Evolutionary conservation across 2,329 filamentous ascomycete genomes (phyloP).

Genomic region (Sarocladium strictum): DNA sequence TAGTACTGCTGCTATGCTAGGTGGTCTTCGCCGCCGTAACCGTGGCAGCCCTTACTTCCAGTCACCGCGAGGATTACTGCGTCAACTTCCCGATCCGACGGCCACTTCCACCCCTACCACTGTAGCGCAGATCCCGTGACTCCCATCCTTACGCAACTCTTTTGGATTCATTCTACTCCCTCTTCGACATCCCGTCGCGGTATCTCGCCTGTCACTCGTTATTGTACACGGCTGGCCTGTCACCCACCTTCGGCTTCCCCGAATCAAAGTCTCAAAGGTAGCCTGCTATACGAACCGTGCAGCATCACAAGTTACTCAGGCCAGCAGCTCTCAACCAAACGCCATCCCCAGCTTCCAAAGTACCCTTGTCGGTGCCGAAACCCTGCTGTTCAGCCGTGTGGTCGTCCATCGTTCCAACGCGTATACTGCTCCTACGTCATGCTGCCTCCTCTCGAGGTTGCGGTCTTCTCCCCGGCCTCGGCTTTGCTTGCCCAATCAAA

Average conservation of each 20-base stretch:
- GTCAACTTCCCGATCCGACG: not conserved
- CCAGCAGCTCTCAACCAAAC: not conserved
- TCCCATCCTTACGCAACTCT: not conserved
- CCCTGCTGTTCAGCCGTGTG: not conserved
- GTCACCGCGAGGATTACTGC: no score
- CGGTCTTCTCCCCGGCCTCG: constrained; percentile 42
- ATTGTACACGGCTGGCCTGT: no score
- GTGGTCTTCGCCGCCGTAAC: not conserved
- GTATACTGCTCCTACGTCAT: not conserved
- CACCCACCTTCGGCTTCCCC: not conserved
- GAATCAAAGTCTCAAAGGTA: not conserved
- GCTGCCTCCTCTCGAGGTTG: constrained; percentile 40
- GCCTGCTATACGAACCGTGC: not conserved
- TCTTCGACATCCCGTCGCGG: no score
- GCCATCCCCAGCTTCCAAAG: not conserved
- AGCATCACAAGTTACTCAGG: not conserved
- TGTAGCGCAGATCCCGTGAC: not conserved
- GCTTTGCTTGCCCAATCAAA: constrained; percentile 32
- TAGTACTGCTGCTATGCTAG: no score
- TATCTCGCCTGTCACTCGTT: no score
- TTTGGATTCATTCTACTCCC: no score
- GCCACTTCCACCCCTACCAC: not conserved
- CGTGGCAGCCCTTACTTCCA: not conserved
- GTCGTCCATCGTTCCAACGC: not conserved
- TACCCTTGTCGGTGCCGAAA: not conserved